Base-by-base conservation (phyloP, 1,284 basidiomycete genomes). In the Cutaneotrichosporon cavernicola region DNA sequence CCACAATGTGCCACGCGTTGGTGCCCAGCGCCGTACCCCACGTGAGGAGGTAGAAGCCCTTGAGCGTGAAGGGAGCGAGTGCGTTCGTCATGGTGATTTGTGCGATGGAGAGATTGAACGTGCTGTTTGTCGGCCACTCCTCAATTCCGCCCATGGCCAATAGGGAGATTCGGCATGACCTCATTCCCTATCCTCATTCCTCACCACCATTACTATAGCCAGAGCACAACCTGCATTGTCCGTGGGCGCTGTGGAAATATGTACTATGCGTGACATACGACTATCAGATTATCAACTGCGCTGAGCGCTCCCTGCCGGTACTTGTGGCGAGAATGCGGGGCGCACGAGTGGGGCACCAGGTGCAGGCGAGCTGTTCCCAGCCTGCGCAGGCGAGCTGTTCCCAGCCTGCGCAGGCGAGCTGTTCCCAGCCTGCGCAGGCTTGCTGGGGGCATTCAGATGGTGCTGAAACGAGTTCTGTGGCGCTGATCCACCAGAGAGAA, bases 21-120 rank as follows among this genome's bases (percentile, higher is more conserved):
- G 73, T 64, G 50, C 80, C 80, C 43, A 80, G 70, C n/a, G 76
- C 73, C 8, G 76, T 74, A 34, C 78, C 80, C 78, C 78, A 81
- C 2, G 77, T 79, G 49, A 80, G 65, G 68, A 81, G 78, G 70
- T 81, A 81, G 65, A 78, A 79, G 16, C 76, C 80, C 67, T 79
- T 77, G 63, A 79, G 66, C 11, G 78, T 78, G 72, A 79, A 78
- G 0, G 80, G 80, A 47, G 77, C 75, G 21, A 80, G 72, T 11
- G 71, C 73, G 46, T 72, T 36, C 30, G 70, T 38, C 75, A 77
- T 77, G 43, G 49, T 65, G 59, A 9, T 18, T 4, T 46, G 43
- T 43, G 11, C 16, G 40, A 43, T 43, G 14, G 40, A 43, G 40
- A 43, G 14, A 13, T 16, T 2, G 40, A 43, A 43, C 14, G 40